These are phyloP conservation scores for Urtica urens DNA, from an alignment of 306 rosid species.

Conservation along the genomic window DNA sequence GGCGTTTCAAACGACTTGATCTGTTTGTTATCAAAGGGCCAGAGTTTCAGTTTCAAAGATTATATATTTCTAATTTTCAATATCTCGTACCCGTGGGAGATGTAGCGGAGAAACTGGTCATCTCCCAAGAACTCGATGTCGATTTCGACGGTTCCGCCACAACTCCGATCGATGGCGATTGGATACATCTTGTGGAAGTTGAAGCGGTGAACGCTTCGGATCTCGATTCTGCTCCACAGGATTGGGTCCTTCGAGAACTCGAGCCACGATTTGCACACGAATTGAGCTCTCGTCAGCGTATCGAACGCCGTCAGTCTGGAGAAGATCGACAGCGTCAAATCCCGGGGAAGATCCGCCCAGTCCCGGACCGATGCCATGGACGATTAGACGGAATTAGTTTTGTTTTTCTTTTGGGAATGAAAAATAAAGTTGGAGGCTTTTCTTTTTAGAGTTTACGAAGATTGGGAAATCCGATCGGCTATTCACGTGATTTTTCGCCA, in stretches of 20 bases:
- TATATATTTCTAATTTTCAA: too few species aligned
- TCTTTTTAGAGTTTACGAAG: too few species aligned
- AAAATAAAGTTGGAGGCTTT: too few species aligned
- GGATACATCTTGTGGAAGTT: slow-evolving; percentile 28
- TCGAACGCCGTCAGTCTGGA: slow-evolving; percentile 32
- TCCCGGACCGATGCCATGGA: too few species aligned
- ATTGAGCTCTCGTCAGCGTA: slow-evolving; percentile 21
- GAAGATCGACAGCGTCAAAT: slow-evolving; percentile 30
- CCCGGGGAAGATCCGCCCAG: slow-evolving; percentile 54
- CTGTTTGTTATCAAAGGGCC: too few species aligned
- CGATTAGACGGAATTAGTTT: too few species aligned
- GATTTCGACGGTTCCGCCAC: slow-evolving; percentile 30
- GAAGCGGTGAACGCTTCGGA: slow-evolving; percentile 13
- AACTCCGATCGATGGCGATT: slow-evolving; percentile 39
- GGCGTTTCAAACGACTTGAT: slow-evolving; percentile 28
- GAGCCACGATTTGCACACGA: slow-evolving; percentile 49
- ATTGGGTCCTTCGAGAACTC: slow-evolving; percentile 40
- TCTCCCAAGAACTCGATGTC: slow-evolving; percentile 30
- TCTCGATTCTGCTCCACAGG: slow-evolving; percentile 41
- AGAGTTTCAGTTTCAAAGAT: too few species aligned
- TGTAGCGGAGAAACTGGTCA: slow-evolving; percentile 33
- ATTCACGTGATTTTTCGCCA: too few species aligned
- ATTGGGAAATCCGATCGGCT: too few species aligned
- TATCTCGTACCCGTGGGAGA: slow-evolving; percentile 37
- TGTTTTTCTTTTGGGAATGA: too few species aligned